A percentile compares a stretch with the other conserved stretches of the same genome.
These are phyloP conservation scores for Hypoxylon sp. DNA, from an alignment of 2,329 filamentous ascomycete genomes.

Conservation along the genomic window DNA sequence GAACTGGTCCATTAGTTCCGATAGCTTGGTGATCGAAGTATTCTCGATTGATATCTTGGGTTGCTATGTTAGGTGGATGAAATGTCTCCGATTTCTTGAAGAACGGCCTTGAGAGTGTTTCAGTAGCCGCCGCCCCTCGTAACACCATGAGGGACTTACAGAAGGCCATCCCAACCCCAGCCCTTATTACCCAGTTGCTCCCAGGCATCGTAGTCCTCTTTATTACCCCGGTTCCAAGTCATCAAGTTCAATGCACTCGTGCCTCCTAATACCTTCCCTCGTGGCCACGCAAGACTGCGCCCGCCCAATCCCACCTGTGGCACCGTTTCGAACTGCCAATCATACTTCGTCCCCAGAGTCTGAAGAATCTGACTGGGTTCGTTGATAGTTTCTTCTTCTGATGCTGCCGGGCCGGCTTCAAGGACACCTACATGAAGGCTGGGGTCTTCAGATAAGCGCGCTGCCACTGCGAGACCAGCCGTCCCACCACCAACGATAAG, in stretches of 20 bases:
- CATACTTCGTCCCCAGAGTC: slow-evolving; percentile 54
- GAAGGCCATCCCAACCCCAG: slow-evolving; percentile 67
- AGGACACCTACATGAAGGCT: slow-evolving; percentile 59
- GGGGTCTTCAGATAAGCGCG: slow-evolving; percentile 61
- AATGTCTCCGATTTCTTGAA: slow-evolving; percentile 9
- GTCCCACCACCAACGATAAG: slow-evolving; percentile 48
- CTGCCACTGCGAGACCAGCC: slow-evolving; percentile 48
- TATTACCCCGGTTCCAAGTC: slow-evolving; percentile 64
- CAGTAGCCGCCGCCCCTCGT: neutral
- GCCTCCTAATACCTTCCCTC: slow-evolving; percentile 70
- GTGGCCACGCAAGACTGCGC: slow-evolving; percentile 57
- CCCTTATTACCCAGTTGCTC: slow-evolving; percentile 68
- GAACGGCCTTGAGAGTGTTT: slow-evolving; percentile 4
- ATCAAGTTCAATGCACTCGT: slow-evolving; percentile 72
- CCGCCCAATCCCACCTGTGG: slow-evolving; percentile 57
- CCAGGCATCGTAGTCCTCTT: slow-evolving; percentile 69
- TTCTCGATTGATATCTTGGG: neutral
- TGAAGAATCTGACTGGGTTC: slow-evolving; percentile 56
- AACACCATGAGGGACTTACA: slow-evolving; percentile 44
- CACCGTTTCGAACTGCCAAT: slow-evolving; percentile 59
- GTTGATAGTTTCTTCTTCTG: slow-evolving; percentile 49
- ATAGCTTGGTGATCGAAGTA: slow-evolving; percentile 49
- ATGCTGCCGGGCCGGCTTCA: slow-evolving; percentile 56
- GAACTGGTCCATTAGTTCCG: slow-evolving; percentile 62
- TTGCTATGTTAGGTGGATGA: neutral